Percentiles rank a stretch among this genome's conserved stretches.
These are phyloP conservation scores for Trametes cinnabarina DNA, from an alignment of 768 basidiomycete genomes.

Conservation along the genomic window DNA sequence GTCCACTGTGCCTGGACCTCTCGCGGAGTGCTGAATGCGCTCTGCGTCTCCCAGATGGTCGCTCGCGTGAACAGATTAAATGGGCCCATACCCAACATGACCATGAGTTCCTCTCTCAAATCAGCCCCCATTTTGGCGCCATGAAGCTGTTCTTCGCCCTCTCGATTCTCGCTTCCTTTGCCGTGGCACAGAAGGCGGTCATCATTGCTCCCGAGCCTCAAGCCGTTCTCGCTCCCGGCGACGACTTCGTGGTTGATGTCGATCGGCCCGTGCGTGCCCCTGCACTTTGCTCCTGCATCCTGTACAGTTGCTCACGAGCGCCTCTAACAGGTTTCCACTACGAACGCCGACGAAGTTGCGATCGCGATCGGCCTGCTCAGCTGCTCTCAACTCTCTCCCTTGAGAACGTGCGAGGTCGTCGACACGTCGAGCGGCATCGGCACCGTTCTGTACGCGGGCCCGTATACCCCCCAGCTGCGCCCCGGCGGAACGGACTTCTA, in stretches of 20 bases:
- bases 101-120: neutral
- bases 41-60: too few species aligned
- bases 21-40: too few species aligned
- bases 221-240: neutral
- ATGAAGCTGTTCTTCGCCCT: slow-evolving; percentile 13
- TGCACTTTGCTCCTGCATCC: neutral
- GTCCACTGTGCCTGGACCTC: too few species aligned
- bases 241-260: slow-evolving; percentile 30
- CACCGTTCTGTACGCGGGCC: slow-evolving; percentile 28
- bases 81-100: too few species aligned
- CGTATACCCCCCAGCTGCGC: slow-evolving; percentile 24
- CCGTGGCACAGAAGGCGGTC: slow-evolving; percentile 30
- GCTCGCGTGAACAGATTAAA: too few species aligned
- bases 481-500: neutral
- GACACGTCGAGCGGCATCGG: slow-evolving; percentile 25
- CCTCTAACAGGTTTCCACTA: slow-evolving; percentile 30
- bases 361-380: slow-evolving; percentile 31
- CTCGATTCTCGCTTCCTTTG: slow-evolving; percentile 21
- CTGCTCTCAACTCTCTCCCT: slow-evolving; percentile 17
- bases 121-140: neutral
- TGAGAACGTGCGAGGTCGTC: slow-evolving; percentile 18
- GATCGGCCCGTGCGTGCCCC: slow-evolving; percentile 11
- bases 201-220: slow-evolving; percentile 28
- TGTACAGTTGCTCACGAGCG: neutral
- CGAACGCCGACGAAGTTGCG: slow-evolving; percentile 32